Base-by-base conservation (phyloP, 2,329 filamentous ascomycete genomes). In the Trichoderma asperellum region DNA sequence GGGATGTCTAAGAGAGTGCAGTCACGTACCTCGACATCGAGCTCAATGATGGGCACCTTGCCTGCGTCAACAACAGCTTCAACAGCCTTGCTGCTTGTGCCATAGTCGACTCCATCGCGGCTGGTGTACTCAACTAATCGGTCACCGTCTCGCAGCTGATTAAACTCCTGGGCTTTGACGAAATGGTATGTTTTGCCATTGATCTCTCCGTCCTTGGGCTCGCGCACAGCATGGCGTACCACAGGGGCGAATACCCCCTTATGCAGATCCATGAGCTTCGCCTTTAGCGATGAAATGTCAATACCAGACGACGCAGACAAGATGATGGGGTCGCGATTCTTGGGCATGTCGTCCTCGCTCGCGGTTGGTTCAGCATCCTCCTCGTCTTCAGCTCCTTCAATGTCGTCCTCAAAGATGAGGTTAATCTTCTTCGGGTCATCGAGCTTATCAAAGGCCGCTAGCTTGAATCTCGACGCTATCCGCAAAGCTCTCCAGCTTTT, bases 401-500 rank as follows among this genome's bases (percentile, higher is more conserved):
- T 76, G 37, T 81, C 76, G 43, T 87, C 84, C 65, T 86, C 79
- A 70, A 89, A 91, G 14, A 91, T 82, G 40, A 82, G 75, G 66
- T 85, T 84, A 37, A 91, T 85, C 71, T 93, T 92, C 76, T 91
- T 92, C 52, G 92, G 90, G 73, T 94, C 90, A 68, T 97, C 94
- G 59, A 97, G 92, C 79, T 91, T 93, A 79, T 98, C 94, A 78
- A 98, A 96, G 24, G 89, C 83, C 56, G 88, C 86, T 73, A 98
- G 86, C 74, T 91, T 91, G 68, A 85, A 89, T 72, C 88, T 89
- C 68, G 91, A 89, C 11, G 93, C 92, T 72, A 97, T 87, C 64
- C 96, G 89, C 72, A 99, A 83, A 5, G 93, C 92, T 73, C 94
- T 88, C 96, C 96, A 99, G 68, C 89, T 91, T 79, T 96, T 95